phyloP scores from a whole-genome alignment of 805 yeast genomes.

The Lipomyces japonicus region DNA sequence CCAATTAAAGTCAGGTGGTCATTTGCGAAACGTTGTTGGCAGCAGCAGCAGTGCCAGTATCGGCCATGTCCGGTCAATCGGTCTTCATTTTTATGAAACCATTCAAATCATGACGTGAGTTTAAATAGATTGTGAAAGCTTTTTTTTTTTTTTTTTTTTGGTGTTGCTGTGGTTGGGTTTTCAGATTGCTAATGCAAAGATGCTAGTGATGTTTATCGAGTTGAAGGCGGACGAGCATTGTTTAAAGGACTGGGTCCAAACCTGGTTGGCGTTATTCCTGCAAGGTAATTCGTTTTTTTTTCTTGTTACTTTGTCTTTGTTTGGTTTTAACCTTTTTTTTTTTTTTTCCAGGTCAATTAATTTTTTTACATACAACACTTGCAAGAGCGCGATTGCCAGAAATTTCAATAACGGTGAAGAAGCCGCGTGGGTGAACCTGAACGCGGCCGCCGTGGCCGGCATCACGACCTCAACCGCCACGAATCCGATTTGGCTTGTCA shows the following conservation, averaged over 20 bases:
- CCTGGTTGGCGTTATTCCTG: constrained; percentile 95
- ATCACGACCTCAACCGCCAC: constrained; percentile 92
- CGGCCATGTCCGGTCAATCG: constrained; percentile 44
- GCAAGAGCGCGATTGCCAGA: constrained; percentile 69
- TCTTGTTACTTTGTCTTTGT: background rate
- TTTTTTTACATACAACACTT: constrained; percentile 93
- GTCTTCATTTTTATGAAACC: constrained; percentile 79
- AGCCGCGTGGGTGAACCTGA: constrained; percentile 76
- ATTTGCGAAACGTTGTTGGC: constrained; percentile 13
- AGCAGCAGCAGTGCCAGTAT: constrained; percentile 9
- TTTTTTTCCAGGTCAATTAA: constrained; percentile 84
- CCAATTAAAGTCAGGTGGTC: constrained; percentile 18
- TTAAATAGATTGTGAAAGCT: background rate
- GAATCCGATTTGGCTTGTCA: constrained; percentile 95
- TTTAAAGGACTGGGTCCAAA: constrained; percentile 97
- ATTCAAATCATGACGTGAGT: constrained; percentile 52
- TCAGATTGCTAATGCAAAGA: too few species aligned
- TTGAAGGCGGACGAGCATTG: constrained; percentile 81
- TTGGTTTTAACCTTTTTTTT: background rate
- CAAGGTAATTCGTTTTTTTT: constrained; percentile 39
- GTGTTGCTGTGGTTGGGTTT: background rate
- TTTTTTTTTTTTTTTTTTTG: background rate
- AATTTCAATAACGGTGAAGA: constrained; percentile 71
- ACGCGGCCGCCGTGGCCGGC: constrained; percentile 89
- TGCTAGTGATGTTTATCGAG: constrained; percentile 53